Evolutionary conservation across 208 protist species (phyloP), one percentile per base, ranked within the genome.

Genomic region (Herpetomonas tarakana): DNA sequence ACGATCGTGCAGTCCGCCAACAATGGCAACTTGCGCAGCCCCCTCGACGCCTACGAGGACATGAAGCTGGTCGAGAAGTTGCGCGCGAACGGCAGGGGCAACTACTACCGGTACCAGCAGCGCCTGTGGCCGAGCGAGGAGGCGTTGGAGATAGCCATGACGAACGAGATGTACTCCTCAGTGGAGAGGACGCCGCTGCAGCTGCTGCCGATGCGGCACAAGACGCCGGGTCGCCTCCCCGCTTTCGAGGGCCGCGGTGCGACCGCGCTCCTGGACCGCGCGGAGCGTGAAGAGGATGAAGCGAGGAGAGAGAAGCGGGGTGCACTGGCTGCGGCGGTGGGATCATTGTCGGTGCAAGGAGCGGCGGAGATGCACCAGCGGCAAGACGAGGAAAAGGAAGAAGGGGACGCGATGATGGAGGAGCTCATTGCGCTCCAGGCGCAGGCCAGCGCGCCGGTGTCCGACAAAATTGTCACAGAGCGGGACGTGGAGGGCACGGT

Each of bases 101-200:
- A 94, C 54, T 89, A 83, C 61, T 94, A 94, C 58, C 79, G 88
- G 1, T 82, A 78, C 21, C 83, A 86, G 25, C 88, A 89, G 53
- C 83, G 82, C 60, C 74, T 94, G 22, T 94, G 84, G 83, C 82
- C 76, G 18, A 80, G 68, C 49, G 53, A 66, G 58, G 85, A 90
- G 62, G 71, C 78, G 1, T 54, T 92, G 29, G 88, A 94, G 65
- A 65, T 46, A 21, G 75, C 44, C 0, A 55, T 90, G 62, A 94
- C 82, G 21, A 68, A 82, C 41, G 12, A 65, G 29, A 52, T 71
- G 16, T 94, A 92, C 58, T 74, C 71, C 66, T 45, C 76, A 0
- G 82, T 83, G n/a, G 85, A 92, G 71, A 80, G 81, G 3, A 76
- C 73, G 27, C 85, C 88, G 38, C 41, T 88, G 0, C 61, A 57